These are phyloP conservation scores for Vicia sativa DNA, from an alignment of 306 rosid genomes.

Conservation along the genomic window DNA sequence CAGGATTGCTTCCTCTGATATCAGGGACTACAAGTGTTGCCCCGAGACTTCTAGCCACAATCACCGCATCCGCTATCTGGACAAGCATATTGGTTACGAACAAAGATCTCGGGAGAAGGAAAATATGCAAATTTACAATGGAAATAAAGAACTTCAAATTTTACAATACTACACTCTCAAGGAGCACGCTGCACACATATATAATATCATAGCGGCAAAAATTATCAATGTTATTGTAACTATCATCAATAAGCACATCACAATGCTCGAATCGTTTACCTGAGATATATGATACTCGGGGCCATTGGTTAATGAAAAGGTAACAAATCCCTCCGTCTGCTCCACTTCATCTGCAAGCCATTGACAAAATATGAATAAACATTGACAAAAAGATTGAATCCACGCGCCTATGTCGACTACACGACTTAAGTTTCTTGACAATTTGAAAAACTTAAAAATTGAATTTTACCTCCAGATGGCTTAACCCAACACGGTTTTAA, in stretches of 20 bases:
- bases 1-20: conserved; percentile 90
- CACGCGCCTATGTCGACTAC: neutral
- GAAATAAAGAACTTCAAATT: neutral
- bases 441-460: conserved; percentile 18
- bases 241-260: conserved; percentile 28
- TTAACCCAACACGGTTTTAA: conserved; percentile 85
- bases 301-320: conserved; percentile 86
- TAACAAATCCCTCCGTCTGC: conserved; percentile 80
- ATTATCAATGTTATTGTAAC: neutral
- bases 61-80: conserved; percentile 87
- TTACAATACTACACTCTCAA: neutral
- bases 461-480: conserved; percentile 63
- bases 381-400: neutral
- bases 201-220: neutral
- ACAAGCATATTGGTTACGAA: conserved; percentile 31
- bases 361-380: conserved; percentile 26
- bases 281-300: conserved; percentile 94
- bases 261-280: conserved; percentile 54
- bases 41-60: conserved; percentile 90
- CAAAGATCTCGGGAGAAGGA: neutral
- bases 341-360: conserved; percentile 66
- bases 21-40: conserved; percentile 96
- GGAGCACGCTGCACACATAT: neutral
- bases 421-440: conserved; percentile 5
- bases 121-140: neutral